phyloP scores from a whole-genome alignment of 345 rosid species.

The rapeseed (Brassica napus) region DNA sequence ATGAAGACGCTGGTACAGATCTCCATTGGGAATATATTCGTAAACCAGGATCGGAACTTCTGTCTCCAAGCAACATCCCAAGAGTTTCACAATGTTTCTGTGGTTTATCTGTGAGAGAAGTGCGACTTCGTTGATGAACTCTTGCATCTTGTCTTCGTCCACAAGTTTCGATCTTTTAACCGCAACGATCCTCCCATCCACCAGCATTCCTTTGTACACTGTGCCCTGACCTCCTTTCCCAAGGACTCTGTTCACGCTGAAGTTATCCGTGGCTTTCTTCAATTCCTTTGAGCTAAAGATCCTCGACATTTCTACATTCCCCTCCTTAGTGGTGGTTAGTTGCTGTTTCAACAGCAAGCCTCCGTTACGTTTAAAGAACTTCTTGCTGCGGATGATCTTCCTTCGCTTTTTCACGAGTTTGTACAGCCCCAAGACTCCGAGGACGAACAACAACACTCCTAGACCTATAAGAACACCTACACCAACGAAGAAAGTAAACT shows the following conservation, averaged over 20 bases:
- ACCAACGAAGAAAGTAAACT: not conserved
- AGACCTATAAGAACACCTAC: conserved; percentile 21
- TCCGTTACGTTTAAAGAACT: conserved; percentile 35
- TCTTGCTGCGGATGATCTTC: not conserved
- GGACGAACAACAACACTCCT: conserved; percentile 13
- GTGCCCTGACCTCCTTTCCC: conserved; percentile 40
- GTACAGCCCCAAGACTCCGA: conserved; percentile 4
- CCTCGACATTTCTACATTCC: conserved; percentile 3
- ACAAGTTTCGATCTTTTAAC: conserved; percentile 29
- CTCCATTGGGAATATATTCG: conserved; percentile 34
- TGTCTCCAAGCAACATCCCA: conserved; percentile 34
- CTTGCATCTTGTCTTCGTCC: conserved; percentile 22
- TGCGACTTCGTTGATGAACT: conserved; percentile 22
- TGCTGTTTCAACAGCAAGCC: conserved; percentile 26
- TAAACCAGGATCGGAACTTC: conserved; percentile 36
- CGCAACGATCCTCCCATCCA: conserved; percentile 17
- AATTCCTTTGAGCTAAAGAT: conserved; percentile 23
- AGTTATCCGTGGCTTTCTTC: conserved; percentile 31
- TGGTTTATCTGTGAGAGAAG: conserved; percentile 37
- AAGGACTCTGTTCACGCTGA: conserved; percentile 7
- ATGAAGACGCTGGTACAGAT: conserved; percentile 24
- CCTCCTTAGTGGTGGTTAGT: not conserved
- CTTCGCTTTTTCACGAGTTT: conserved; percentile 6
- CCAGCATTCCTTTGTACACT: conserved; percentile 35
- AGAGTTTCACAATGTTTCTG: conserved; percentile 28